A percentile compares a stretch with the other conserved stretches of the same genome.
phyloP scores from a whole-genome alignment of 352 stramenopile species.

The Peronospora belbahrii region DNA sequence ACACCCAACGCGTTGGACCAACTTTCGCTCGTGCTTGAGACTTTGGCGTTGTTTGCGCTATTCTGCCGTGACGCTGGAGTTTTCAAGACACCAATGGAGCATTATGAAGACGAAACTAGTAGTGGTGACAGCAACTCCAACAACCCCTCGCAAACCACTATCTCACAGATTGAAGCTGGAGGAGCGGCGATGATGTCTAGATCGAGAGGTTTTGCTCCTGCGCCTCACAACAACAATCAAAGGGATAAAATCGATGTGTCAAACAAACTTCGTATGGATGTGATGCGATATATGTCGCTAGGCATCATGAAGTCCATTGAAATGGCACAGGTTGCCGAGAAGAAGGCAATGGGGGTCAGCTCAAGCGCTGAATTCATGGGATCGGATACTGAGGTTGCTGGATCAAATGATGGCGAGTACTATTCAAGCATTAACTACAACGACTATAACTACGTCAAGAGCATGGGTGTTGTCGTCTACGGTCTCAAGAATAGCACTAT shows the following conservation, averaged over 20 bases:
- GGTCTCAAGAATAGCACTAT: constrained; percentile 44
- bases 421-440: constrained; percentile 34
- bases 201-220: constrained; percentile 2
- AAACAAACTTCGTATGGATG: constrained; percentile 71
- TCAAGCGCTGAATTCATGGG: constrained; percentile 14
- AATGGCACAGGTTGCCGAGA: constrained; percentile 31
- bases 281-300: constrained; percentile 85
- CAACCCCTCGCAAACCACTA: constrained; percentile 11
- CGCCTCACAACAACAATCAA: constrained; percentile 5
- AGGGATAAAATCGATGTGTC: constrained; percentile 56
- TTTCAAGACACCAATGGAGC: constrained; percentile 23
- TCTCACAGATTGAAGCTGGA: constrained; percentile 27
- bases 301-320: constrained; percentile 72
- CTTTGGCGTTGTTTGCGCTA: constrained; percentile 59
- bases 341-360: constrained; percentile 15
- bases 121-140: constrained; percentile 4
- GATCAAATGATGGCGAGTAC: constrained; percentile 9
- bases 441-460: constrained; percentile 65
- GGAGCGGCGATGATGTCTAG: constrained; percentile 18
- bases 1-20: constrained; percentile 62
- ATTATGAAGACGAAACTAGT: not conserved
- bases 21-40: constrained; percentile 62
- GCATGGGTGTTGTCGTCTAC: constrained; percentile 67
- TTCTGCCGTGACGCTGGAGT: constrained; percentile 68
- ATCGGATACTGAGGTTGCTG: constrained; percentile 14